Evolutionary conservation across 257 asterid species (phyloP).

Genomic region (Przewalskia tangutica): DNA sequence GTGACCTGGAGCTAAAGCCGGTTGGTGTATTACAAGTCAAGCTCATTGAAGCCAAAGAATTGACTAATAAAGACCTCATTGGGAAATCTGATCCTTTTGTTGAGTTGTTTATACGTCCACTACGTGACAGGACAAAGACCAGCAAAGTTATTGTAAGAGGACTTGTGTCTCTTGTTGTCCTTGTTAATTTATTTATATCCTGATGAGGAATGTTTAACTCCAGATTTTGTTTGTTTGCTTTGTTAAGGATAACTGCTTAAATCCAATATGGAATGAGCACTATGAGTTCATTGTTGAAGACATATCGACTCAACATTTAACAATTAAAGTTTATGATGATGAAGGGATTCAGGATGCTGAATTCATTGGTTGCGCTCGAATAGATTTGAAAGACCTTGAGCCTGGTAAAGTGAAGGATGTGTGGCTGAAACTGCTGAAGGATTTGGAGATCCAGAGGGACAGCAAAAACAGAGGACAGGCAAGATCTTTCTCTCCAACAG

Average conservation of each 20-base stretch:
- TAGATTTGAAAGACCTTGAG: constrained; percentile 42
- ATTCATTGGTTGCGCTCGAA: constrained; percentile 63
- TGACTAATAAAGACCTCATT: constrained; percentile 70
- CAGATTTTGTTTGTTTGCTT: constrained; percentile 1
- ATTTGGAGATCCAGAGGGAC: constrained; percentile 69
- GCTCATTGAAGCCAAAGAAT: constrained; percentile 83
- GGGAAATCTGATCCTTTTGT: constrained; percentile 99
- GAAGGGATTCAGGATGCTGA: constrained; percentile 89
- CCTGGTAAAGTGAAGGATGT: constrained; percentile 83
- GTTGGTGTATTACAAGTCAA: constrained; percentile 81
- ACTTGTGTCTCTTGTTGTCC: neutral
- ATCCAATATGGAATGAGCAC: constrained; percentile 95
- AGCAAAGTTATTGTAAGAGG: constrained; percentile 67
- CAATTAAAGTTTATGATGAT: constrained; percentile 70
- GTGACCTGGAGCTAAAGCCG: constrained; percentile 67
- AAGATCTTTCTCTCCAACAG: constrained; percentile 6
- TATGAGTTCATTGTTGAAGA: constrained; percentile 86
- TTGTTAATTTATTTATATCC: constrained; percentile 3
- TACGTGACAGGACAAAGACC: constrained; percentile 54
- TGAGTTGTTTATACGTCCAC: constrained; percentile 62
- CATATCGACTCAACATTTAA: constrained; percentile 60
- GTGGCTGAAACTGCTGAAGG: constrained; percentile 85
- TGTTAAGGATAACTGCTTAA: constrained; percentile 47
- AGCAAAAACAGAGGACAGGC: constrained; percentile 79
- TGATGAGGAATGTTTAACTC: neutral